Evolutionary conservation across 768 basidiomycete genomes (phyloP), one percentile per base, ranked within the genome.

Genomic region (Amanita pallidorosea): DNA sequence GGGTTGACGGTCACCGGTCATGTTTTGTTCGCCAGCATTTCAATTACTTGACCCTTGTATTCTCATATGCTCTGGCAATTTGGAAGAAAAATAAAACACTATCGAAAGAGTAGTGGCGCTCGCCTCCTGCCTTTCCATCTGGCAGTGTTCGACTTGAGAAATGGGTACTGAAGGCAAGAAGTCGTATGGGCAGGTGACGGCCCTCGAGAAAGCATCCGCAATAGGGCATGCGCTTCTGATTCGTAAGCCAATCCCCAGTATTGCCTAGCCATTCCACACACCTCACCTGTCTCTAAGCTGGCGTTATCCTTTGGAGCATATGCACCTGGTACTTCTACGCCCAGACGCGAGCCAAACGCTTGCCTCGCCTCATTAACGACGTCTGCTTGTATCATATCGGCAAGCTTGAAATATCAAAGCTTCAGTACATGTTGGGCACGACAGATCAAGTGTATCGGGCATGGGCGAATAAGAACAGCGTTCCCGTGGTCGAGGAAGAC

Each of bases 401-500:
- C 6, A 34, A 40, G 6, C 29, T 58, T 47, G 56, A 51, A 38
- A 22, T 52, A 15, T 38, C 42, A 12, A 61, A 65, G 52, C 53
- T 67, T 3, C 63, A 64, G 35, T 53, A 37, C 27, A 5, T 52
- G 4, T 49, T 61, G 18, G 63, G 62, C 4, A 58, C 60, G 3
- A 60, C 60, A 17, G 9, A 47, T 22, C 42, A 48, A 1, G 57
- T 54, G 5, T 67, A 67, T 47, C 31, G 48, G 36, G 33, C 53
- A 29, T 62, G 58, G 57, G 52, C 60, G 2, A 60, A 61, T 53
- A 47, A 54, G 29, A 47, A 42, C 12, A 51, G 51, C 5, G 45
- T 62, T 2, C 54, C 57, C 1, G 25, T 50, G 25, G 37, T 55
- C 6, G 51, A 63, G 13, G 67, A 68, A 18, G 62, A 65, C 5